Conservation (phyloP, 139 green algal species). For the Limnomonas spitsbergensis region DNA sequence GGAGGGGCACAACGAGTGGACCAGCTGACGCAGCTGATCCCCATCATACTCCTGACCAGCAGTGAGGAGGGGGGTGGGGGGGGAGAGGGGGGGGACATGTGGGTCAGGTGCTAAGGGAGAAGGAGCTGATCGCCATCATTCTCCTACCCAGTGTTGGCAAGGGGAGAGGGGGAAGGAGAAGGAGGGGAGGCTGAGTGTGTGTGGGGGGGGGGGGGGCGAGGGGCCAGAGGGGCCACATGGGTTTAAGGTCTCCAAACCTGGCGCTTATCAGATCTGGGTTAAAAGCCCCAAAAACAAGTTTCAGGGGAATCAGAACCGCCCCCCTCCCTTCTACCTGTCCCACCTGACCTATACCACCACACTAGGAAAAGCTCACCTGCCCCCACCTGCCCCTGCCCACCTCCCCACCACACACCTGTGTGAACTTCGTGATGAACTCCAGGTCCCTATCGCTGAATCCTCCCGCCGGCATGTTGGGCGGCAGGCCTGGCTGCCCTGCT, state of each 20-base stretch:
- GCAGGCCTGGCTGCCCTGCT: conserved; percentile 2
- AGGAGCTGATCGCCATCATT: neutral
- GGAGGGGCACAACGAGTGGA: conserved; percentile 77
- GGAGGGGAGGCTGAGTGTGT: too few species aligned
- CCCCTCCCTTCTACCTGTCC: too few species aligned
- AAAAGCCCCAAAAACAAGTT: too few species aligned
- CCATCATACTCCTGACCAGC: conserved; percentile 49
- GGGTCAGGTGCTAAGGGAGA: neutral
- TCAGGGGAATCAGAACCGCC: too few species aligned
- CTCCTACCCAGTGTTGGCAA: conserved; percentile 1
- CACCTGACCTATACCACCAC: too few species aligned
- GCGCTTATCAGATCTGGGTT: too few species aligned
- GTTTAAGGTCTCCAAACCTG: too few species aligned
- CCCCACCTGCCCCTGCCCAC: too few species aligned
- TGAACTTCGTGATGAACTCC: conserved; percentile 80
- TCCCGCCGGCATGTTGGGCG: conserved; percentile 30
- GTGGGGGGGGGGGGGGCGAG: too few species aligned
- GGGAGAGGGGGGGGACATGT: neutral
- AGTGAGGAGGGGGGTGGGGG: neutral
- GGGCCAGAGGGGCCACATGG: too few species aligned
- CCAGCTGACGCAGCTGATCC: conserved; percentile 72
- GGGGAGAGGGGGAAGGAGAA: neutral
- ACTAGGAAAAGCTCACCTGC: too few species aligned
- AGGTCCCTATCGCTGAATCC: conserved; percentile 74
- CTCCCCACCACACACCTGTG: conserved; percentile 39